These are phyloP conservation scores for Fusarium oxysporum DNA, from an alignment of 2,329 filamentous ascomycete genomes.

Conservation along the genomic window DNA sequence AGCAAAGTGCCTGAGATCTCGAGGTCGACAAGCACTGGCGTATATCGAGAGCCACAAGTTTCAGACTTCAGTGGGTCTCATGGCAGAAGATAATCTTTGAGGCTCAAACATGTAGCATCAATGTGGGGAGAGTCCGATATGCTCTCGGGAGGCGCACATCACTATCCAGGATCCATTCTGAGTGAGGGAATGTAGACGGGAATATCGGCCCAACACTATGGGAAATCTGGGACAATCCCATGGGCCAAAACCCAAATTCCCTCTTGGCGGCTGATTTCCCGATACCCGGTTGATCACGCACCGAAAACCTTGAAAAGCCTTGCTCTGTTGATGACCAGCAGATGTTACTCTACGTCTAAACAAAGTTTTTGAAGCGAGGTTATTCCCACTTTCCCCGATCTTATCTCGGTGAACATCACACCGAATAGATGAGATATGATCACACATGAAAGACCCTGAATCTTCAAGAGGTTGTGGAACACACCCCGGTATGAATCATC, in stretches of 20 bases:
- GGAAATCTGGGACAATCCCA: slow-evolving; percentile 38
- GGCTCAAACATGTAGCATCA: slow-evolving; percentile 31
- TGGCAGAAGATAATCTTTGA: slow-evolving; percentile 11
- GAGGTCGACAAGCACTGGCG: slow-evolving; percentile 7
- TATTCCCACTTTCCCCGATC: slow-evolving; percentile 15
- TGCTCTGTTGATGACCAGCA: background rate
- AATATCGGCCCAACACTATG: slow-evolving; percentile 16
- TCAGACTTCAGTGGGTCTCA: background rate
- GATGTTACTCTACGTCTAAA: background rate
- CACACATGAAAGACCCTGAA: slow-evolving; percentile 10
- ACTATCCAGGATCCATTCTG: background rate
- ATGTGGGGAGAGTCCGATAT: slow-evolving; percentile 34
- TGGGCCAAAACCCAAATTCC: slow-evolving; percentile 23
- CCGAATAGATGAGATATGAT: slow-evolving; percentile 2
- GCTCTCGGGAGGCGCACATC: slow-evolving; percentile 32
- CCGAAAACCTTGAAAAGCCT: background rate
- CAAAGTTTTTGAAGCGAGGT: slow-evolving; percentile 2
- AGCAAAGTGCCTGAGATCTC: slow-evolving; percentile 20
- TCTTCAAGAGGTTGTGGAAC: background rate
- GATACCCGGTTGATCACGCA: slow-evolving; percentile 16
- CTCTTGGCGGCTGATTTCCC: slow-evolving; percentile 24
- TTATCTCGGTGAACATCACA: background rate
- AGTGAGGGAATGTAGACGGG: slow-evolving; percentile 12
- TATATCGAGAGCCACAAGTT: slow-evolving; percentile 31
- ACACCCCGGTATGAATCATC: slow-evolving; percentile 19